A percentile compares a stretch with the other conserved stretches of the same genome.
phyloP scores from a whole-genome alignment of 176 grass and related monocot genomes.

The Oryza rufipogon region DNA sequence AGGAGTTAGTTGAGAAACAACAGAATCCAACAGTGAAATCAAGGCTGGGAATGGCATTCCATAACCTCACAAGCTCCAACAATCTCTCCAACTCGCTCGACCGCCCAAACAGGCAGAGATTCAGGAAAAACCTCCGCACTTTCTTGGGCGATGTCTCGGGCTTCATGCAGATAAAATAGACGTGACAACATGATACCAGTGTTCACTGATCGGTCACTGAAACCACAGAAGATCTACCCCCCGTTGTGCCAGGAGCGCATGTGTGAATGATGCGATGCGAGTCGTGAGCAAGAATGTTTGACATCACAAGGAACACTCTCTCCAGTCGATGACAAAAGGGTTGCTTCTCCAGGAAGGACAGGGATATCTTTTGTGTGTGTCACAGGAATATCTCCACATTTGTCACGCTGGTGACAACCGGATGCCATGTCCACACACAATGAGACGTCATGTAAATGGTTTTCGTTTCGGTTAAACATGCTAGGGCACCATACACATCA shows the following conservation, averaged over 20 bases:
- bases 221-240: not conserved
- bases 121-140: conserved; percentile 83
- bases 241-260: conserved; percentile 8
- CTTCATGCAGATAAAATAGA: conserved; percentile 81
- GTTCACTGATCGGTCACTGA: conserved; percentile 1
- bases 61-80: conserved; percentile 78
- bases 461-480: not conserved
- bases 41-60: conserved; percentile 77
- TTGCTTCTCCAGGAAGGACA: conserved; percentile 29
- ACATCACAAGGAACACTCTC: not conserved
- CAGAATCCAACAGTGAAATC: conserved; percentile 67
- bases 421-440: not conserved
- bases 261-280: not conserved
- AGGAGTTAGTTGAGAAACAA: conserved; percentile 77
- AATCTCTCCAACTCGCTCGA: conserved; percentile 76
- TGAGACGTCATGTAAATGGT: conserved; percentile 33
- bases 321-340: conserved; percentile 11
- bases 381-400: conserved; percentile 14
- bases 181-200: not conserved
- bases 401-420: not conserved
- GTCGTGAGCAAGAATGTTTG: not conserved
- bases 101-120: conserved; percentile 75
- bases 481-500: not conserved
- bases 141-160: conserved; percentile 76
- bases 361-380: not conserved